Base-by-base conservation (phyloP, 306 rosid genomes). In the Neltuma alba region DNA sequence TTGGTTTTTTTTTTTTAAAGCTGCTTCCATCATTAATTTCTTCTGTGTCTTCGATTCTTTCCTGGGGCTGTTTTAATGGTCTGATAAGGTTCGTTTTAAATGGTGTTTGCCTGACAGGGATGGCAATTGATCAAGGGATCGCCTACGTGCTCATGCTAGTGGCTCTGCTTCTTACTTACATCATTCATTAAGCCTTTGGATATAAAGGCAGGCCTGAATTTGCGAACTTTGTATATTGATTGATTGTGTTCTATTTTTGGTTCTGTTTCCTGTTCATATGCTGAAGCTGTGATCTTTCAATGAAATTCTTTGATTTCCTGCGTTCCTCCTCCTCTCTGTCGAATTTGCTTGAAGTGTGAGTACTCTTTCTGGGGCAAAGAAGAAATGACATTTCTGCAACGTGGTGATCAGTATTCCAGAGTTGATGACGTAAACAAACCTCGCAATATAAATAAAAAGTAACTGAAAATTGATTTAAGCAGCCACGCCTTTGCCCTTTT, bases 161-260 rank as follows among this genome's bases (percentile, higher is more conserved):
- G 80, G 90, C 90, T 65, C 33, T 87, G 55, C 72, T 74, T 0
- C 89, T 92, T 38, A 92, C 94, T 73, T 92, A 88, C 77, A 84
- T 92, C 73, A 88, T 89, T 47, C 94, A 92, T 69, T 89, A 76
- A 76, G 33, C 41, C 48, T 75, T 76, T 42, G 80, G 52, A 82
- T 76, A 69, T 6, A 9, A 76, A 25, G 34, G 27, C n/a, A 28
- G 76, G 69, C 73, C 54, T 78, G 54, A 78, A 50, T 74, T 38
- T 13, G 13, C 3, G 40, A 64, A 50, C n/a, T 76, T 74, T 81
- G 67, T 81, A 78, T 47, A 65, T 73, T 77, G 52, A 34, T 38
- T 3, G 57, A n/a, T n/a, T n/a, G n/a, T 76, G 78, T 3, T 72
- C 75, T 74, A 5, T 11, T 74, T n/a, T 44, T 15, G 5, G 8